Evolutionary conservation across 2,329 filamentous ascomycete genomes (phyloP).

Genomic region (Paracamarosporium sp.): DNA sequence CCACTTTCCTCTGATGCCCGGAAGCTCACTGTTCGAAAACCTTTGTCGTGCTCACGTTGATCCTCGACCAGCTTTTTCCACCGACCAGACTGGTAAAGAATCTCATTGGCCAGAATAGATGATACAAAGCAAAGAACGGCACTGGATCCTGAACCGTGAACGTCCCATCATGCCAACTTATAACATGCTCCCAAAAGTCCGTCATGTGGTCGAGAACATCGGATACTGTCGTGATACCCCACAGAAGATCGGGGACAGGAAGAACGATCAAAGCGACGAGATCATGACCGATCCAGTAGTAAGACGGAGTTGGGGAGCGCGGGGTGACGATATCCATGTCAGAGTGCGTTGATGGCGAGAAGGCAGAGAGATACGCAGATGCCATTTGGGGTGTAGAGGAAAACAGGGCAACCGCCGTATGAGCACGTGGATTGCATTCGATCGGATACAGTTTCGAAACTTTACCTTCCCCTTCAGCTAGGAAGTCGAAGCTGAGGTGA

Average conservation of each 20-base stretch:
- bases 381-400: slow-evolving; percentile 36
- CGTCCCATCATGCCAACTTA: slow-evolving; percentile 59
- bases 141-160: slow-evolving; percentile 58
- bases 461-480: slow-evolving; percentile 60
- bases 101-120: slow-evolving; percentile 60
- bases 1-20: no score
- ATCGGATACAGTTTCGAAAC: slow-evolving; percentile 65
- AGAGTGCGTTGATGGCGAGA: slow-evolving; percentile 20
- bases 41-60: slow-evolving; percentile 73
- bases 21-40: slow-evolving; percentile 54
- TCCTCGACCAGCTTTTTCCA: slow-evolving; percentile 65
- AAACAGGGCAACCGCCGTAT: slow-evolving; percentile 72
- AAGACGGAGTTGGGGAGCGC: slow-evolving; percentile 35
- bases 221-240: slow-evolving; percentile 20
- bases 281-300: slow-evolving; percentile 75
- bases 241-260: slow-evolving; percentile 37
- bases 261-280: slow-evolving; percentile 58
- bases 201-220: slow-evolving; percentile 30
- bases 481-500: slow-evolving; percentile 75
- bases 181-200: slow-evolving; percentile 50
- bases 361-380: slow-evolving; percentile 33
- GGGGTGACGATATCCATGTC: slow-evolving; percentile 22
- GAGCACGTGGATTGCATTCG: slow-evolving; percentile 73
- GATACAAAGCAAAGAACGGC: slow-evolving; percentile 60
- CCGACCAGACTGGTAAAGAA: slow-evolving; percentile 57